A percentile compares a stretch with the other conserved stretches of the same genome.
Conservation (phyloP, 306 rosid species). For the Amphicarpaea edgeworthii region DNA sequence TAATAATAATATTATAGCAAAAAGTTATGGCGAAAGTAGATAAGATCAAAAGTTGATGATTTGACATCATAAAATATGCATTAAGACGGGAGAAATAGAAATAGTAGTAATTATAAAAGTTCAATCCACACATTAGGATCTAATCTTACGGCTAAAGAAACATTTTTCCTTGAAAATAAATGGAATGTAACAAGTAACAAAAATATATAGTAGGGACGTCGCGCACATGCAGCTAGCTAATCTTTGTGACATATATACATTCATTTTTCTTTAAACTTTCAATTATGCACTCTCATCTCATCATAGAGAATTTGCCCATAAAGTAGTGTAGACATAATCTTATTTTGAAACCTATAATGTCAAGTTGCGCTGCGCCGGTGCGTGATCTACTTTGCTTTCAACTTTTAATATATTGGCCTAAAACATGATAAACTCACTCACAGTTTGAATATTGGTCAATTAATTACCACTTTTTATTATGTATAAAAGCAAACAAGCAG, state of each 20-base stretch:
- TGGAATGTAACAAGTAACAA: not conserved
- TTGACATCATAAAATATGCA: constrained; percentile 33
- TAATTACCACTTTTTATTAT: no score
- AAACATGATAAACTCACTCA: not conserved
- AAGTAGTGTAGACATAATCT: constrained; percentile 48
- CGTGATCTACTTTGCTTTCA: constrained; percentile 13
- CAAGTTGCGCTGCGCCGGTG: not conserved
- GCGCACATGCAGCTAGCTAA: not conserved
- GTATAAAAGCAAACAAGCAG: not conserved
- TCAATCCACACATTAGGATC: not conserved
- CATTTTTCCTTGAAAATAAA: constrained; percentile 5
- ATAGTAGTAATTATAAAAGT: not conserved
- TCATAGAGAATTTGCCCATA: constrained; percentile 2
- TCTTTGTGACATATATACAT: not conserved
- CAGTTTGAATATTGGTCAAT: constrained; percentile 29
- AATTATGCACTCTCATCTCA: constrained; percentile 6
- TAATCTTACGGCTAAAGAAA: constrained; percentile 22
- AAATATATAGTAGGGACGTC: not conserved
- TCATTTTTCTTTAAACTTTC: not conserved
- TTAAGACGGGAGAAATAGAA: not conserved
- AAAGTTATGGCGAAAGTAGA: constrained; percentile 1
- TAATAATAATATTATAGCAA: not conserved
- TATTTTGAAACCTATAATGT: not conserved
- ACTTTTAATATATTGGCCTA: constrained; percentile 21
- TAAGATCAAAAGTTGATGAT: constrained; percentile 27